Conservation (phyloP, 140 eudicot species). For the Anethum foeniculum region DNA sequence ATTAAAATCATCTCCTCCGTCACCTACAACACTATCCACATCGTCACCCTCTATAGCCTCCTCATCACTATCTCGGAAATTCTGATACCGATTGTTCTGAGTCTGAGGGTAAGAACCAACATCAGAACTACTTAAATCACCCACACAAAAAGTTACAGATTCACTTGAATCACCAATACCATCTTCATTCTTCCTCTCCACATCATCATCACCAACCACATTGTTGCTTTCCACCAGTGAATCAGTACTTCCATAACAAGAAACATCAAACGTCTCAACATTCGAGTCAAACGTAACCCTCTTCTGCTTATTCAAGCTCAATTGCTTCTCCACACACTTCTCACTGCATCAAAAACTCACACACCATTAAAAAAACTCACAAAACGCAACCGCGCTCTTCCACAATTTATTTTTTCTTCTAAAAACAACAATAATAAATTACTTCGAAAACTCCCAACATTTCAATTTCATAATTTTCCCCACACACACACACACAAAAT, state of each 20-base stretch:
- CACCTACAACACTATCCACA: constrained; percentile 54
- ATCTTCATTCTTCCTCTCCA: constrained; percentile 21
- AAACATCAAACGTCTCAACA: constrained; percentile 54
- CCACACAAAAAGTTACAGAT: constrained; percentile 32
- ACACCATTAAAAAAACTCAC: background rate
- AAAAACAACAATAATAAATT: background rate
- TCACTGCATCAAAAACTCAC: constrained; percentile 25
- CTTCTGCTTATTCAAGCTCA: constrained; percentile 47
- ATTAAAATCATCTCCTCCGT: constrained; percentile 18
- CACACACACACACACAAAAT: background rate
- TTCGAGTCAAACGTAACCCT: constrained; percentile 81
- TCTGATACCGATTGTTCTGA: constrained; percentile 76
- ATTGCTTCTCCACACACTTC: constrained; percentile 41
- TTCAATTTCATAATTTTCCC: background rate
- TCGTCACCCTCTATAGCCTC: constrained; percentile 44
- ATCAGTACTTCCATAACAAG: constrained; percentile 49
- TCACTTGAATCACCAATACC: constrained; percentile 14
- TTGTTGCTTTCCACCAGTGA: constrained; percentile 36
- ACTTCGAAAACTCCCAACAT: background rate
- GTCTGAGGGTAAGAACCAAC: constrained; percentile 63
- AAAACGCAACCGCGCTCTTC: background rate
- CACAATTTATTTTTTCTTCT: background rate
- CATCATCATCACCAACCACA: constrained; percentile 8
- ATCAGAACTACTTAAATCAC: constrained; percentile 38
- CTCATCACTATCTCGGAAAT: constrained; percentile 74